These are phyloP conservation scores for Rubus idaeus DNA, from an alignment of 306 rosid genomes.

Conservation along the genomic window DNA sequence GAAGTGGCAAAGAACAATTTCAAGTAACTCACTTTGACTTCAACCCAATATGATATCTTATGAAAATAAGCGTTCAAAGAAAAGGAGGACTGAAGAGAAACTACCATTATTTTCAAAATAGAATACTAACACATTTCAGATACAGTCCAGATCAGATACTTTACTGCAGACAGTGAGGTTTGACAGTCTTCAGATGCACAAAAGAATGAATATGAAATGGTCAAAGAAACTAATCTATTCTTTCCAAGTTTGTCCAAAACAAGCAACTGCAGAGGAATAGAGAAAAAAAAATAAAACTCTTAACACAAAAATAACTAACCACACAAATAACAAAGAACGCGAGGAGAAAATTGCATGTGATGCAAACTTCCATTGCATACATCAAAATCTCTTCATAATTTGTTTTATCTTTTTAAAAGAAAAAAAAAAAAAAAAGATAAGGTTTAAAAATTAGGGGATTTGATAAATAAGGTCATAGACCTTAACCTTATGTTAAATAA, in stretches of 20 bases:
- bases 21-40: neutral
- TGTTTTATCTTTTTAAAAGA: no score
- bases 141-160: neutral
- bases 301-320: neutral
- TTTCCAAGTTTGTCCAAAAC: constrained; percentile 1
- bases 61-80: neutral
- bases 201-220: neutral
- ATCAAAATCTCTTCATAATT: neutral
- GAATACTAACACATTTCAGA: neutral
- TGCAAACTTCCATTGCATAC: neutral
- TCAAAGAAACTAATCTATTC: neutral
- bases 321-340: neutral
- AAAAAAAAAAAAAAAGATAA: neutral
- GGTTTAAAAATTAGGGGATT: neutral
- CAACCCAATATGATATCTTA: neutral
- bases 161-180: neutral
- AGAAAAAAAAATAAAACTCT: neutral
- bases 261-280: neutral
- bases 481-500: no score
- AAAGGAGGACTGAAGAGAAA: neutral
- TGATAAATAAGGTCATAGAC: no score
- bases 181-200: neutral
- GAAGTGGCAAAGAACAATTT: neutral
- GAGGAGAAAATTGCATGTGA: neutral
- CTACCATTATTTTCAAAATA: neutral